Evolutionary conservation across 352 stramenopile genomes (phyloP).

Genomic region (Phytophthora melonis): DNA sequence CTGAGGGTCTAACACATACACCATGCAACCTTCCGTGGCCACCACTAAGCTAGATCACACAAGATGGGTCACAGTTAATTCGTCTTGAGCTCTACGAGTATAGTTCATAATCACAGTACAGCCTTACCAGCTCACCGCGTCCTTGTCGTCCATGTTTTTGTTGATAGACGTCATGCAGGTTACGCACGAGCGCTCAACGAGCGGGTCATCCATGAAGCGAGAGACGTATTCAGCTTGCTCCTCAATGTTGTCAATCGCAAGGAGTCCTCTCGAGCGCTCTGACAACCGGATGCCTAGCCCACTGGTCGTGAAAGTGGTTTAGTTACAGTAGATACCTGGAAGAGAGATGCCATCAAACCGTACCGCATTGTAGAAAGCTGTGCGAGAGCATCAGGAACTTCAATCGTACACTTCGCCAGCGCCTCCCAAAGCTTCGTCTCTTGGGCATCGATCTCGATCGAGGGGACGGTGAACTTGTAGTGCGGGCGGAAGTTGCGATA

Average conservation of each 20-base stretch:
- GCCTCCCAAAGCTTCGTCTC: constrained; percentile 79
- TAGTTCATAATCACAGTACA: not conserved
- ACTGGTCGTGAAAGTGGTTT: constrained; percentile 31
- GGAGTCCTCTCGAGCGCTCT: constrained; percentile 70
- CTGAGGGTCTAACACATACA: constrained; percentile 81
- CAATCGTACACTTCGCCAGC: constrained; percentile 73
- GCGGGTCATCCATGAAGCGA: constrained; percentile 80
- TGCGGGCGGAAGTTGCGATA: constrained; percentile 92
- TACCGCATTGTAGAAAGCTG: constrained; percentile 76
- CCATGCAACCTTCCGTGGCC: constrained; percentile 84
- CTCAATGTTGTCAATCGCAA: constrained; percentile 86
- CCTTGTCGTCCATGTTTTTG: constrained; percentile 88
- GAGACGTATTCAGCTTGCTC: constrained; percentile 86
- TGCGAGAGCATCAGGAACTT: constrained; percentile 70
- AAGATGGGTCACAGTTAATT: constrained; percentile 11
- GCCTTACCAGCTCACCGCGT: constrained; percentile 75
- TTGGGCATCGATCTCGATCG: constrained; percentile 76
- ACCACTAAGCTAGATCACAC: constrained; percentile 72
- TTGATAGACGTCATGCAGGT: constrained; percentile 92
- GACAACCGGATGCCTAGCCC: constrained; percentile 73
- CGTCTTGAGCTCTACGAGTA: not conserved
- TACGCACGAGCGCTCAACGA: constrained; percentile 78
- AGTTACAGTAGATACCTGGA: not conserved
- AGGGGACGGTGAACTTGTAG: constrained; percentile 91
- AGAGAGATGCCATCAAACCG: not conserved